Evolutionary conservation across 805 yeast genomes (phyloP).

Genomic region (Candida dendrica): DNA sequence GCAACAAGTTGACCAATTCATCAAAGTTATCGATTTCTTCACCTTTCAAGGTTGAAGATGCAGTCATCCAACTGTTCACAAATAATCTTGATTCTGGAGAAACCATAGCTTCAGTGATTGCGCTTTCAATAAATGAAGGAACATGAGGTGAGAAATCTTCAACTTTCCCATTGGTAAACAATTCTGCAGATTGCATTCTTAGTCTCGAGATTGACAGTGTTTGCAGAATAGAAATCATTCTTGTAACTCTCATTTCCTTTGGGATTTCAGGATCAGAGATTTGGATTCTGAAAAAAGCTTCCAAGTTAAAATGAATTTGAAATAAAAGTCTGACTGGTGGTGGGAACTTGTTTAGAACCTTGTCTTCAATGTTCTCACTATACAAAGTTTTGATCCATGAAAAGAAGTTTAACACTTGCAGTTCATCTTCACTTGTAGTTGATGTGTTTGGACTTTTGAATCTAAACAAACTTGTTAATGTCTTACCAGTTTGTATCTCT

Average conservation of each 20-base stretch:
- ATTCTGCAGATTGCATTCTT: slow-evolving; percentile 53
- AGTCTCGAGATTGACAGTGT: slow-evolving; percentile 58
- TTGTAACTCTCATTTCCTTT: slow-evolving; percentile 50
- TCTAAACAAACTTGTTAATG: slow-evolving; percentile 50
- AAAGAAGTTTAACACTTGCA: slow-evolving; percentile 63
- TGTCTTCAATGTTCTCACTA: slow-evolving; percentile 34
- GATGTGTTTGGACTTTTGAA: slow-evolving; percentile 28
- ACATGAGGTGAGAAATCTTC: slow-evolving; percentile 39
- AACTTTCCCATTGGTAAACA: slow-evolving; percentile 33
- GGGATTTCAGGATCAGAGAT: slow-evolving; percentile 56
- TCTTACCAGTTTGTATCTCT: slow-evolving; percentile 59
- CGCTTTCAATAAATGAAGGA: slow-evolving; percentile 83
- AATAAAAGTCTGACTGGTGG: slow-evolving; percentile 58
- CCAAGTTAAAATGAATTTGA: slow-evolving; percentile 60
- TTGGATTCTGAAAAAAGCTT: slow-evolving; percentile 55
- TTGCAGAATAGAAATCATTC: slow-evolving; percentile 63
- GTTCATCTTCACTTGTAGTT: slow-evolving; percentile 40
- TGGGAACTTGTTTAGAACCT: slow-evolving; percentile 50
- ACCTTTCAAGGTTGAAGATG: slow-evolving; percentile 23
- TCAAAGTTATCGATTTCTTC: slow-evolving; percentile 22
- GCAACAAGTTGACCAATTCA: slow-evolving; percentile 24
- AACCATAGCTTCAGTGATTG: slow-evolving; percentile 63
- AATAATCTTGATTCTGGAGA: slow-evolving; percentile 76
- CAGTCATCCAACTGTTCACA: slow-evolving; percentile 61
- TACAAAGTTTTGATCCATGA: slow-evolving; percentile 58